Evolutionary conservation across 768 basidiomycete genomes (phyloP).

Genomic region (Mycena vitilis): DNA sequence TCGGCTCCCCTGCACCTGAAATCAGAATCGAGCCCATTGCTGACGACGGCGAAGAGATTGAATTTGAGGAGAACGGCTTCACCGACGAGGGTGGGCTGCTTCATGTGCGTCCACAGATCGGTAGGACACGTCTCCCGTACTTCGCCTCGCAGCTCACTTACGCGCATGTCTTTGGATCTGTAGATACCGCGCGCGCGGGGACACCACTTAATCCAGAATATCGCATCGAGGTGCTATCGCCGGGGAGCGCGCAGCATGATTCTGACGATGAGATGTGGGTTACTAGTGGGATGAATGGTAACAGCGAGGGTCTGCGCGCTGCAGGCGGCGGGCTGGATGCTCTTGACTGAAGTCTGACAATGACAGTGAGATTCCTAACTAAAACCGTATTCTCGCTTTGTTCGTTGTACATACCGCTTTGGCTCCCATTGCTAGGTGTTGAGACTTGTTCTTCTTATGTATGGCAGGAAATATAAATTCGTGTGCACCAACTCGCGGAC

Average conservation of each 20-base stretch:
- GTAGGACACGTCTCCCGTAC: background rate
- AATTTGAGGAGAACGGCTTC: constrained; percentile 16
- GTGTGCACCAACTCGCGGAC: background rate
- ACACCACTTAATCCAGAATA: constrained; percentile 36
- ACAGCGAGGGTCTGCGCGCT: background rate
- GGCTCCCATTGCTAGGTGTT: too few relatives aligned
- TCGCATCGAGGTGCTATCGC: constrained; percentile 33
- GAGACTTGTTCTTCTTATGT: background rate
- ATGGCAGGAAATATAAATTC: background rate
- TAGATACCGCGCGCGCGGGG: constrained; percentile 21
- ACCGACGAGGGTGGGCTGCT: constrained; percentile 10
- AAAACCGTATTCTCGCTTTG: background rate
- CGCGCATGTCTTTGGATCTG: background rate
- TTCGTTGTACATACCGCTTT: background rate
- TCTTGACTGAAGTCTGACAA: constrained; percentile 1
- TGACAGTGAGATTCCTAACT: background rate
- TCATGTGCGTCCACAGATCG: constrained; percentile 6
- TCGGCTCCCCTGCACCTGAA: constrained; percentile 31
- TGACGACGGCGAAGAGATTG: constrained; percentile 18
- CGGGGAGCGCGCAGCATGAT: constrained; percentile 27
- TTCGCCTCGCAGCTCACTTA: background rate
- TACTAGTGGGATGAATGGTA: constrained; percentile 12
- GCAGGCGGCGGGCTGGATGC: constrained; percentile 12
- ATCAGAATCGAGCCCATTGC: constrained; percentile 35
- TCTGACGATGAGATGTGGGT: constrained; percentile 32